phyloP scores from a whole-genome alignment of 2,329 filamentous ascomycete species.

The Aspergillus sp. region DNA sequence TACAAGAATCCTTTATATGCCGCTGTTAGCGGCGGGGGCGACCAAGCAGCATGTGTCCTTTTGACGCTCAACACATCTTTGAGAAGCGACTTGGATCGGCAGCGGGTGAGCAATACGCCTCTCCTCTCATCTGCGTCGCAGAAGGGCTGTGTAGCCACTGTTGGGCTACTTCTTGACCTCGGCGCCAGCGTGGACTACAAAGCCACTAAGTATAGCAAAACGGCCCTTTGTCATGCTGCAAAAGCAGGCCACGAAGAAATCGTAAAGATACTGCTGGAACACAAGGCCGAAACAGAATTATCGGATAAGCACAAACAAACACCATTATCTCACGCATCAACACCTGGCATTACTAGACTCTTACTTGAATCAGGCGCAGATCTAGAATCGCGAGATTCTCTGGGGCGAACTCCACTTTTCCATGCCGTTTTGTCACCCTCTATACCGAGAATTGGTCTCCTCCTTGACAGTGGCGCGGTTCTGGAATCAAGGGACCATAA shows the following conservation, averaged over 20 bases:
- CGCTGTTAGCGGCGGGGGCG: background rate
- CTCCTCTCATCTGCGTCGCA: background rate
- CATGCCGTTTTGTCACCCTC: background rate
- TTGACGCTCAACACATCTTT: background rate
- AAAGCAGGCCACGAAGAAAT: no score
- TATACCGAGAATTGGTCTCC: background rate
- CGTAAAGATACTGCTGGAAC: no score
- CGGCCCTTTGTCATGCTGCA: no score
- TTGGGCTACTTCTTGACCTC: background rate
- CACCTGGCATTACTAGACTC: no score
- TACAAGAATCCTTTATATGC: slow-evolving; percentile 19
- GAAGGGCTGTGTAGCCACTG: background rate
- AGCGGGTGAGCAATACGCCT: no score
- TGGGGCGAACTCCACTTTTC: background rate
- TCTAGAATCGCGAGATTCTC: background rate
- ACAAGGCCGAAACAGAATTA: no score
- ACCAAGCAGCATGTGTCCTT: background rate
- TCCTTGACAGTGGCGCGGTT: background rate
- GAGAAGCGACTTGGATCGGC: background rate
- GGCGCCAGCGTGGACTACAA: background rate
- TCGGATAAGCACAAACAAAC: no score
- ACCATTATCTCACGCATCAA: no score
- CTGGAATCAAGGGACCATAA: background rate
- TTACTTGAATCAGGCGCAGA: no score
- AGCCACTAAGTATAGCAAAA: background rate